Percentiles rank a stretch among this genome's conserved stretches.
These are phyloP conservation scores for Ophiosphaerella herpotricha DNA, from an alignment of 2,329 filamentous ascomycete genomes.

Conservation along the genomic window DNA sequence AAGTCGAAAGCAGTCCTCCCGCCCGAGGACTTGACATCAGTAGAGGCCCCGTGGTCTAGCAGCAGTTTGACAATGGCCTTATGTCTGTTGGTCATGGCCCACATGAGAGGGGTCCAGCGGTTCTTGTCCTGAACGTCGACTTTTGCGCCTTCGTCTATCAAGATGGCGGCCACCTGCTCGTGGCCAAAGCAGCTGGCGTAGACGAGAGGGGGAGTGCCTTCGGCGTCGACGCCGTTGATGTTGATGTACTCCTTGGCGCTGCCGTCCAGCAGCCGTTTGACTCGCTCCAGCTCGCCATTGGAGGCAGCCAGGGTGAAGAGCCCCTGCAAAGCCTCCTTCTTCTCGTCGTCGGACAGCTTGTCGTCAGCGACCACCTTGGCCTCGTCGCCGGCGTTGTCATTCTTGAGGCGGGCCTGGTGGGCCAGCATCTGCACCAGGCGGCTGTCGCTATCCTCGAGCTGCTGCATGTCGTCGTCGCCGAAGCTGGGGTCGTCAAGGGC, in stretches of 20 bases:
- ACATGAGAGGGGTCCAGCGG: constrained; percentile 98
- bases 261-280: constrained; percentile 75
- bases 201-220: constrained; percentile 94
- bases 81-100: constrained; percentile 98
- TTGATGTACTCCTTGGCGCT: constrained; percentile 77
- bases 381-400: constrained; percentile 71
- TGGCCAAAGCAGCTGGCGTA: constrained; percentile 99
- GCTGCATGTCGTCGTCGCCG: constrained; percentile 66
- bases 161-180: constrained; percentile 79
- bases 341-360: constrained; percentile 75
- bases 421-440: constrained; percentile 95
- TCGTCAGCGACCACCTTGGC: constrained; percentile 77
- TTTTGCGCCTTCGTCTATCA: constrained; percentile 83
- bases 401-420: constrained; percentile 84
- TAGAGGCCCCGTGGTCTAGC: constrained; percentile 91
- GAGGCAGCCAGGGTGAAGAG: constrained; percentile 93
- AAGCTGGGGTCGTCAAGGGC: constrained; percentile 78
- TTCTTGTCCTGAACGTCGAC: constrained; percentile 95
- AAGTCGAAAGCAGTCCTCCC: constrained; percentile 96
- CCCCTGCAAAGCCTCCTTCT: constrained; percentile 81
- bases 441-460: constrained; percentile 76
- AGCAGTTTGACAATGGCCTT: constrained; percentile 93
- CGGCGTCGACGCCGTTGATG: constrained; percentile 85
- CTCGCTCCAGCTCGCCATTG: constrained; percentile 86
- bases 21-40: constrained; percentile 91